Conservation (phyloP, 129 eudicot genomes). For the Logfia minima region DNA sequence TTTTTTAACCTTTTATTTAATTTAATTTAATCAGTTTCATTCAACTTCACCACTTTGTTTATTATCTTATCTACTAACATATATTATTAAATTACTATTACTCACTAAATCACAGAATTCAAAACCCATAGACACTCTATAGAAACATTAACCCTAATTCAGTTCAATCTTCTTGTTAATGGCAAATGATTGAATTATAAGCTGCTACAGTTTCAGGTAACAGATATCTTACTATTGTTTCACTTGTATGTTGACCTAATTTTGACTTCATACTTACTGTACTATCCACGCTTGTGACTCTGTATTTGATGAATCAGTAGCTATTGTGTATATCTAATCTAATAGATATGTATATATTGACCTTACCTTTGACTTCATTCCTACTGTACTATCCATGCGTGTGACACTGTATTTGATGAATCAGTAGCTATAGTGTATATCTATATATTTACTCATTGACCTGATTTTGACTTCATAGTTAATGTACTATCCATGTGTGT, state of each 20-base stretch:
- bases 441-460: neutral
- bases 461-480: neutral
- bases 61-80: neutral
- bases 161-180: constrained; percentile 13
- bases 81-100: too few relatives aligned
- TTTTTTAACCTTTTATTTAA: neutral
- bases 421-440: neutral
- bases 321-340: neutral
- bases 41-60: neutral
- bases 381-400: neutral
- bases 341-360: neutral
- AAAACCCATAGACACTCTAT: neutral
- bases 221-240: constrained; percentile 14
- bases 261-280: neutral
- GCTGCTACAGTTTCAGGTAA: constrained; percentile 24
- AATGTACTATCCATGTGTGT: neutral
- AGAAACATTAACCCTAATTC: neutral
- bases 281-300: neutral
- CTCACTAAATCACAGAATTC: neutral
- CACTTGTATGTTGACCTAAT: neutral
- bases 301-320: neutral
- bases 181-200: constrained; percentile 11
- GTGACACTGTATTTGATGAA: constrained; percentile 6
- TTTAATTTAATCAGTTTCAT: constrained; percentile 1
- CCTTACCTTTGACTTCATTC: neutral